phyloP scores from a whole-genome alignment of 1,284 basidiomycete species.

The Pholiota adiposa region DNA sequence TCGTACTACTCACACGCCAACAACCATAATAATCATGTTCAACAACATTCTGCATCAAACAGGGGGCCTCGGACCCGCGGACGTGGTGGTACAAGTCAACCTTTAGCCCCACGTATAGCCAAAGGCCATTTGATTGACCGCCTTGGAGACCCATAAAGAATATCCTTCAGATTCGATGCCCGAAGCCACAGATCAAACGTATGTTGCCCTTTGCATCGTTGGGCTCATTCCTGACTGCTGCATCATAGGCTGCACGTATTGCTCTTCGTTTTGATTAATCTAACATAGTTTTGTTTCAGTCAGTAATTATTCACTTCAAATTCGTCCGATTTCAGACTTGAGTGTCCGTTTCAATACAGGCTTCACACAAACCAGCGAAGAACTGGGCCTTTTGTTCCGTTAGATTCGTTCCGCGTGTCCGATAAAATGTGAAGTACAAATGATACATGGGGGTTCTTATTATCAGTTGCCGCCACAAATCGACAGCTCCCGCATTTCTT shows the following conservation, averaged over 20 bases:
- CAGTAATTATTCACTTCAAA: too few species aligned
- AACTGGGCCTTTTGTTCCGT: too few species aligned
- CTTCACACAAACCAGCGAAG: too few species aligned
- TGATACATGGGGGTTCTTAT: not conserved
- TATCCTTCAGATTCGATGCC: too few species aligned
- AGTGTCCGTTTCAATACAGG: too few species aligned
- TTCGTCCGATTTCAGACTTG: too few species aligned
- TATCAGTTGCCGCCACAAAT: constrained; percentile 74
- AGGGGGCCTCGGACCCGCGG: constrained; percentile 10
- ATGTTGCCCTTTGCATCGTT: not conserved
- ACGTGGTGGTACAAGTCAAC: not conserved
- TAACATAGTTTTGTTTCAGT: too few species aligned
- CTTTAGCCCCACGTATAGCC: constrained; percentile 1
- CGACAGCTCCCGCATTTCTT: constrained; percentile 95
- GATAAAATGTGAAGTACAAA: not conserved
- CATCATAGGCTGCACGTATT: too few species aligned
- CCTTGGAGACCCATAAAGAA: constrained; percentile 3
- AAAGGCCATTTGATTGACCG: constrained; percentile 17
- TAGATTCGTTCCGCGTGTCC: not conserved
- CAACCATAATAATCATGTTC: not conserved
- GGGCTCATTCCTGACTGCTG: not conserved
- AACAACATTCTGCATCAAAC: constrained; percentile 4
- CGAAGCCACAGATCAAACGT: not conserved
- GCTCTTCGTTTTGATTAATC: too few species aligned
- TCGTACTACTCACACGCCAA: not conserved